phyloP scores from a whole-genome alignment of 2,329 filamentous ascomycete species.

The Teratosphaeria viscida region DNA sequence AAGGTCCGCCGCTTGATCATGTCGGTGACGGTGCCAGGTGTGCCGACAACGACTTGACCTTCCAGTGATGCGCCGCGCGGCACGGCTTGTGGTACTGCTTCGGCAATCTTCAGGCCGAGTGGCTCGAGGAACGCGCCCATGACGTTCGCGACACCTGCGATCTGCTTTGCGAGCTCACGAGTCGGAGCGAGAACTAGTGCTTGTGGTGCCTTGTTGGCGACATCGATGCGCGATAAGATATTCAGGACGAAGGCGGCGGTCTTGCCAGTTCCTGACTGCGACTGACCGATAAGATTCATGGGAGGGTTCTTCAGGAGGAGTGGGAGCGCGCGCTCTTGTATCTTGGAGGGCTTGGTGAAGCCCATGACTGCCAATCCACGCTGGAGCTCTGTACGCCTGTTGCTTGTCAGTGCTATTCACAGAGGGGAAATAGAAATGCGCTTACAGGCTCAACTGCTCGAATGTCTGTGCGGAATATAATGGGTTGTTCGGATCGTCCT shows the following conservation, averaged over 20 bases:
- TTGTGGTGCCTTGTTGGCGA: slow-evolving; percentile 61
- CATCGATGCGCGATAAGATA: slow-evolving; percentile 76
- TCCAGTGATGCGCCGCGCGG: slow-evolving; percentile 58
- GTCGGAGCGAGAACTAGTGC: slow-evolving; percentile 84
- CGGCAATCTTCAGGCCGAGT: slow-evolving; percentile 60
- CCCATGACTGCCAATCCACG: slow-evolving; percentile 70
- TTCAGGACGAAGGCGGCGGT: slow-evolving; percentile 94
- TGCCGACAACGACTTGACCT: slow-evolving; percentile 79
- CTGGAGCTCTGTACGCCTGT: slow-evolving; percentile 53
- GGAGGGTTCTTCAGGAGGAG: slow-evolving; percentile 81
- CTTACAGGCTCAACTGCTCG: slow-evolving; percentile 75
- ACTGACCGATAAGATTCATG: slow-evolving; percentile 91
- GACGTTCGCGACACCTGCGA: slow-evolving; percentile 68
- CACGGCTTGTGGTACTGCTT: slow-evolving; percentile 70
- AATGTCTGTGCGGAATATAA: slow-evolving; percentile 78
- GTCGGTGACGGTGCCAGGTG: slow-evolving; percentile 86
- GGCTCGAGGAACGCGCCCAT: slow-evolving; percentile 69
- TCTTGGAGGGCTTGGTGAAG: slow-evolving; percentile 93
- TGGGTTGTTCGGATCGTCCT: slow-evolving; percentile 76
- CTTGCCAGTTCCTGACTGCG: slow-evolving; percentile 98
- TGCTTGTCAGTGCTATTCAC: slow-evolving; percentile 9
- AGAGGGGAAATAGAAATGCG: slow-evolving; percentile 10
- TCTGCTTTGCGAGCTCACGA: slow-evolving; percentile 89
- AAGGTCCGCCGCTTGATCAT: slow-evolving; percentile 68
- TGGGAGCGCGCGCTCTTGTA: slow-evolving; percentile 88